Evolutionary conservation across 169 alveolate species (phyloP), one percentile per base, ranked within the genome.

Genomic region (Pseudocohnilembus persalinus): DNA sequence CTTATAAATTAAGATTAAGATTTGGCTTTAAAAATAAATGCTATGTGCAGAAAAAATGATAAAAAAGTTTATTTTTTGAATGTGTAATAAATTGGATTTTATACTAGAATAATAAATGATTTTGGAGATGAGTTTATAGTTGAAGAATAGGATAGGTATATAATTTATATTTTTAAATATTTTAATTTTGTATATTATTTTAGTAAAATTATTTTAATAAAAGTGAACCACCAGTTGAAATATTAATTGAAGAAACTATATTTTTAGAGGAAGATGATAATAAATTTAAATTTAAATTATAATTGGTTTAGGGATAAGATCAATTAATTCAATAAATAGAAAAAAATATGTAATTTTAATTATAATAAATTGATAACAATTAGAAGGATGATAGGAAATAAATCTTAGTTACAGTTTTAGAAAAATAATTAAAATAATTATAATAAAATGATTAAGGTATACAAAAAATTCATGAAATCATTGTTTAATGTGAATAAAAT

Each of bases 111-210:
- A 27, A 85, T 93, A 34, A 90, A 85, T 74, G 97, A 95, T 83
- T 95, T 95, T 79, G 98, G 97, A 30, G 88, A 88, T 28, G 89
- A 92, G 72, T 95, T 93, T 78, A 83, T 83, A n/a, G 94, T 95
- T 0, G 74, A 85, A 63, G 98, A 95, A 84, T 92, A 95, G 83
- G 95, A 95, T 82, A 97, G 97, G 65, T 95, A 92, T 83, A 93
- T 92, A 27, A 76, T 89, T 16, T 79, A 88, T 11, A 11, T 20
- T 49, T 4, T 11, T 11, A 49, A 11, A 49, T 11, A 11, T 49
- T 49, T 4, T 49, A 11, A 20, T 49, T 49, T 49, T 49, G 20
- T 49, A 11, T 49, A 49, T 11, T 20, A 76, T 24, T 28, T 11
- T 76, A 33, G 11, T 0, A 25, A 1, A 28, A 74, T 31, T 31